Conservation (phyloP, 2,329 filamentous ascomycete species). For the Zymoseptoria pseudotritici region DNA sequence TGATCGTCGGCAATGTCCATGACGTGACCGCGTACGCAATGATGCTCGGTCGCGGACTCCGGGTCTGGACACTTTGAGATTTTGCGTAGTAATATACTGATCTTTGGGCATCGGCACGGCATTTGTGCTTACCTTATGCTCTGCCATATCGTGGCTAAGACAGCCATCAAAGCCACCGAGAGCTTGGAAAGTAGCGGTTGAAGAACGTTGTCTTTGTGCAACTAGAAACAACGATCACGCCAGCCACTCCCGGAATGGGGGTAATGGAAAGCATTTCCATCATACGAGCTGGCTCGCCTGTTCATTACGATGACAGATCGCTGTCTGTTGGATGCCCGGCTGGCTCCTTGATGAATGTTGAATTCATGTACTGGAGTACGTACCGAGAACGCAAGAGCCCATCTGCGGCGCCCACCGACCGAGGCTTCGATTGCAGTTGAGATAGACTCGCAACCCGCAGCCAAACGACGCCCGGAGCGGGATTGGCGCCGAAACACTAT, state of each 20-base stretch:
- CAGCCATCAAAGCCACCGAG: neutral
- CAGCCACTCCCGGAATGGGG: neutral
- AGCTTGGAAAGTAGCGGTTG: neutral
- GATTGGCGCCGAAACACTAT: slow-evolving; percentile 8
- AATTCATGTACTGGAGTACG: neutral
- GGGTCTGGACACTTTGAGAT: neutral
- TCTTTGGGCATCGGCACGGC: neutral
- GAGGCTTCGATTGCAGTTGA: slow-evolving; percentile 5
- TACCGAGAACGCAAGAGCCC: neutral
- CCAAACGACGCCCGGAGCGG: slow-evolving; percentile 9
- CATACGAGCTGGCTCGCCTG: neutral
- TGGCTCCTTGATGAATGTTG: neutral
- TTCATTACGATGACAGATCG: neutral
- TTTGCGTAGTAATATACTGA: neutral
- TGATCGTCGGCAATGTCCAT: neutral
- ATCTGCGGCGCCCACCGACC: neutral
- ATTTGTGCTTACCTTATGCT: neutral
- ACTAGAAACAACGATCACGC: neutral
- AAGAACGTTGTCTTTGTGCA: neutral
- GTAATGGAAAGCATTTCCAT: neutral
- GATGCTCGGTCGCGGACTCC: neutral
- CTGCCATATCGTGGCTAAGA: neutral
- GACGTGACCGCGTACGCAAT: neutral
- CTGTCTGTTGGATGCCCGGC: neutral
- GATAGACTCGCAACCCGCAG: slow-evolving; percentile 6